Evolutionary conservation across 352 stramenopile genomes (phyloP).

Genomic region (Phytophthora crassamura): DNA sequence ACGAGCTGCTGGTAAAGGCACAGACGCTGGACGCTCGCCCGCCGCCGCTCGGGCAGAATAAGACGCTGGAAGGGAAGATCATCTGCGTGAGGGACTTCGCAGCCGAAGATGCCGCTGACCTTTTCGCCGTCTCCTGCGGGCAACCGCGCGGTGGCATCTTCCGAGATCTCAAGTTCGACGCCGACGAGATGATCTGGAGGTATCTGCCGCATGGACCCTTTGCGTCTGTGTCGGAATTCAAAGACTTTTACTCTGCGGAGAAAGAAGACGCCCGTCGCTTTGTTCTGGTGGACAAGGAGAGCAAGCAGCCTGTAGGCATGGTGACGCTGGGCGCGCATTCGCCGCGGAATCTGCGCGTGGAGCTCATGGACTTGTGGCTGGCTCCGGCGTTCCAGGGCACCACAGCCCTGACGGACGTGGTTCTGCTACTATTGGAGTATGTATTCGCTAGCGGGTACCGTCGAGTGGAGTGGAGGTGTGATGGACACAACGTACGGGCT

Average conservation of each 20-base stretch:
- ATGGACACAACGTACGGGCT: slow-evolving; percentile 88
- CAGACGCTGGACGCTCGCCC: slow-evolving; percentile 43
- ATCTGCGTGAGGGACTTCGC: slow-evolving; percentile 63
- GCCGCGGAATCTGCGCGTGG: slow-evolving; percentile 76
- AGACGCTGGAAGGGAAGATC: slow-evolving; percentile 42
- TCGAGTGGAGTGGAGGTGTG: slow-evolving; percentile 88
- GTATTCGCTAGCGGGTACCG: slow-evolving; percentile 85
- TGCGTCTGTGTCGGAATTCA: slow-evolving; percentile 41
- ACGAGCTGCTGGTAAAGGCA: slow-evolving; percentile 79
- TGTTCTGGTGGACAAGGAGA: slow-evolving; percentile 65
- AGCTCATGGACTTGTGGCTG: slow-evolving; percentile 86
- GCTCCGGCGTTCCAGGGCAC: slow-evolving; percentile 76
- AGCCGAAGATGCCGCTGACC: slow-evolving; percentile 29
- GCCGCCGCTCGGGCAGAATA: slow-evolving; percentile 30
- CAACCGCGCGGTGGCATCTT: slow-evolving; percentile 60
- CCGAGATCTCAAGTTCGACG: slow-evolving; percentile 63
- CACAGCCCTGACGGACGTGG: slow-evolving; percentile 52
- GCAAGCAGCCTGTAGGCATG: slow-evolving; percentile 74
- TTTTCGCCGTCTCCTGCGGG: slow-evolving; percentile 65
- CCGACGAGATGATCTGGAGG: slow-evolving; percentile 82
- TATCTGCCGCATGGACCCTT: slow-evolving; percentile 78
- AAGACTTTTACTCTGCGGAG: slow-evolving; percentile 44
- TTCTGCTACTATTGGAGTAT: slow-evolving; percentile 75
- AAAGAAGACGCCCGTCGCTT: slow-evolving; percentile 56
- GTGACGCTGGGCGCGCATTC: slow-evolving; percentile 77